A percentile compares a stretch with the other conserved stretches of the same genome.
These are phyloP conservation scores for Cladosporium sp. DNA, from an alignment of 2,329 filamentous ascomycete genomes.

Conservation along the genomic window DNA sequence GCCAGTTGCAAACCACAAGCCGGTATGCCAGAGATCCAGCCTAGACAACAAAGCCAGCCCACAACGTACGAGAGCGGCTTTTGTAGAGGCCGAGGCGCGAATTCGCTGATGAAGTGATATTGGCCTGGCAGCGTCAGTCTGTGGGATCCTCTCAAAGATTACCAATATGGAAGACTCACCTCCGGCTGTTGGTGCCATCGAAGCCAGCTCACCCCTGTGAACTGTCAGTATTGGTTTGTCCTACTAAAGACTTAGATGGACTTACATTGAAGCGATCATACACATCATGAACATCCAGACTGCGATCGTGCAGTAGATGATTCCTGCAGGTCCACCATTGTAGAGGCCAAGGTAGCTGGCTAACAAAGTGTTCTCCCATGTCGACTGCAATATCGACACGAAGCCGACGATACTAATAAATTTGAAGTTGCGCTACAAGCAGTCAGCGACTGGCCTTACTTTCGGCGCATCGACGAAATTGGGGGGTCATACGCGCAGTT, in stretches of 20 bases:
- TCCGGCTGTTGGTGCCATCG: slow-evolving; percentile 30
- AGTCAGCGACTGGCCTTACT: slow-evolving; percentile 5
- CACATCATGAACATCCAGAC: slow-evolving; percentile 31
- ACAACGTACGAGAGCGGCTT: slow-evolving; percentile 44
- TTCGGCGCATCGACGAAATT: background rate
- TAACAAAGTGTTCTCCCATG: slow-evolving; percentile 51
- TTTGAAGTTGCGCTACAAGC: slow-evolving; percentile 45
- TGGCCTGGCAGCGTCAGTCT: slow-evolving; percentile 14
- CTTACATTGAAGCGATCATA: slow-evolving; percentile 29
- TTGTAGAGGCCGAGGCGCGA: slow-evolving; percentile 39
- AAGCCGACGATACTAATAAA: slow-evolving; percentile 51
- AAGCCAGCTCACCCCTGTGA: slow-evolving; percentile 28
- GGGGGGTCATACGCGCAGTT: slow-evolving; percentile 37
- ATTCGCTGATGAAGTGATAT: slow-evolving; percentile 37
- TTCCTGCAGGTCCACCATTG: slow-evolving; percentile 28
- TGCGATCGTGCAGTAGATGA: slow-evolving; percentile 31
- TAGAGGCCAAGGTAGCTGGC: slow-evolving; percentile 27
- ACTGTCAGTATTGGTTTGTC: slow-evolving; percentile 10
- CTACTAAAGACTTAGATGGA: background rate
- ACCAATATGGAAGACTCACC: slow-evolving; percentile 5
- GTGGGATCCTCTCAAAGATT: background rate
- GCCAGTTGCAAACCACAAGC: slow-evolving; percentile 28
- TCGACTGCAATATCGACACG: slow-evolving; percentile 50
- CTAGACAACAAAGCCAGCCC: slow-evolving; percentile 38
- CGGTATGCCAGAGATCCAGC: slow-evolving; percentile 31